Evolutionary conservation across 2,329 filamentous ascomycete species (phyloP).

Genomic region (Aspergillus ruber): DNA sequence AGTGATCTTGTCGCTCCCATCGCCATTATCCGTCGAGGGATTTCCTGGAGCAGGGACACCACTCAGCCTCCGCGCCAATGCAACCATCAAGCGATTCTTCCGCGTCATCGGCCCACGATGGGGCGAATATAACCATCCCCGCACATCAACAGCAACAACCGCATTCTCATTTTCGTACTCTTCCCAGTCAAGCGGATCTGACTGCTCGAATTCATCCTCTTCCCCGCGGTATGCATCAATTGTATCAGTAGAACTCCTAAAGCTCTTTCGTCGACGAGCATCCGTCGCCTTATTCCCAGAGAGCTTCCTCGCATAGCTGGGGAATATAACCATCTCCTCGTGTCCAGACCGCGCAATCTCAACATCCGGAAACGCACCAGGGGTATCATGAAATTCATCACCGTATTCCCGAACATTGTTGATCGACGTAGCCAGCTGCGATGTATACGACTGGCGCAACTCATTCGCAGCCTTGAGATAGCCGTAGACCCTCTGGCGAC

Average conservation of each 20-base stretch:
- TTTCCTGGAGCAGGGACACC: slow-evolving; percentile 66
- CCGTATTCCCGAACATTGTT: slow-evolving; percentile 37
- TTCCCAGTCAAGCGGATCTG: slow-evolving; percentile 73
- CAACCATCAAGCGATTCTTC: slow-evolving; percentile 79
- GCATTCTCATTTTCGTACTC: slow-evolving; percentile 74
- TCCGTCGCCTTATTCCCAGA: slow-evolving; percentile 39
- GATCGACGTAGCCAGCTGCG: slow-evolving; percentile 43
- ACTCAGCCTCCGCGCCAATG: slow-evolving; percentile 78
- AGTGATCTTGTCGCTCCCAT: slow-evolving; percentile 27
- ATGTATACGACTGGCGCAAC: slow-evolving; percentile 60
- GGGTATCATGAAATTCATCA: slow-evolving; percentile 50
- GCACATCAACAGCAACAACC: slow-evolving; percentile 86
- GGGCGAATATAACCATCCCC: slow-evolving; percentile 90
- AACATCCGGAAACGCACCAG: slow-evolving; percentile 76
- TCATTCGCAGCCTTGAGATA: slow-evolving; percentile 68
- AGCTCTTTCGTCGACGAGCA: slow-evolving; percentile 11
- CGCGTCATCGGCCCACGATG: slow-evolving; percentile 77
- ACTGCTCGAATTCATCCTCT: slow-evolving; percentile 52
- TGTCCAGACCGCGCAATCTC: slow-evolving; percentile 72
- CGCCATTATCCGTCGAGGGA: slow-evolving; percentile 21
- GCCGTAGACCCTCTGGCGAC: slow-evolving; percentile 70
- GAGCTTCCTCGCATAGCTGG: slow-evolving; percentile 80
- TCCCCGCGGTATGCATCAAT: slow-evolving; percentile 37
- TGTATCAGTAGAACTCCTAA: slow-evolving; percentile 23
- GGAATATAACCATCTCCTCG: slow-evolving; percentile 92